A percentile compares a stretch with the other conserved stretches of the same genome.
phyloP scores from a whole-genome alignment of 805 yeast genomes.

The Pichia occidentalis region DNA sequence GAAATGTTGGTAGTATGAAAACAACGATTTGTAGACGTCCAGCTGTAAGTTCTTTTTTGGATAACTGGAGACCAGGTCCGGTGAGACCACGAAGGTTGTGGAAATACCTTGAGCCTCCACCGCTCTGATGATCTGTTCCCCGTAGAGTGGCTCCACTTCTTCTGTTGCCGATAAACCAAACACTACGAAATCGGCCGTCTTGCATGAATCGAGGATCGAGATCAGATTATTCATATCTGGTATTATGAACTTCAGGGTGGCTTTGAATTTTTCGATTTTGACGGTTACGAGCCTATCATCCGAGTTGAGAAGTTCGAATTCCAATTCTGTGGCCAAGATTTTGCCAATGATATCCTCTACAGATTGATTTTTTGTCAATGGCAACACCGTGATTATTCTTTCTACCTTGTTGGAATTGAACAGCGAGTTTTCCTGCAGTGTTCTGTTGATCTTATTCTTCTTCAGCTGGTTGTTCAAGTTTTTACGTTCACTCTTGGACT shows the following conservation, averaged over 20 bases:
- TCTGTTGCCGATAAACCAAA: slow-evolving; percentile 83
- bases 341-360: slow-evolving; percentile 47
- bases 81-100: slow-evolving; percentile 68
- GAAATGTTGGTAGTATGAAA: slow-evolving; percentile 64
- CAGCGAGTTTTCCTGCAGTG: slow-evolving; percentile 53
- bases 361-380: slow-evolving; percentile 68
- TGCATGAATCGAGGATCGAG: slow-evolving; percentile 76
- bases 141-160: slow-evolving; percentile 73
- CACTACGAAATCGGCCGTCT: slow-evolving; percentile 81
- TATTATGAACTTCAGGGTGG: slow-evolving; percentile 64
- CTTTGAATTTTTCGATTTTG: slow-evolving; percentile 59
- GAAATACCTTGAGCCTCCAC: slow-evolving; percentile 90
- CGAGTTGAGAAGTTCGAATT: slow-evolving; percentile 27
- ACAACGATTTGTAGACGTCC: slow-evolving; percentile 59
- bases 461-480: slow-evolving; percentile 74
- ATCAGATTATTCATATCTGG: slow-evolving; percentile 65
- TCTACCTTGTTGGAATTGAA: slow-evolving; percentile 69
- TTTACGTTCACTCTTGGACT: slow-evolving; percentile 58
- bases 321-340: slow-evolving; percentile 35
- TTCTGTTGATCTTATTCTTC: slow-evolving; percentile 57
- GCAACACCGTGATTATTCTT: slow-evolving; percentile 72
- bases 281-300: slow-evolving; percentile 48
- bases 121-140: slow-evolving; percentile 87
- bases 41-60: slow-evolving; percentile 71
- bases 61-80: slow-evolving; percentile 61